These are phyloP conservation scores for Daldinia sp. DNA, from an alignment of 2,329 filamentous ascomycete species.

Conservation along the genomic window DNA sequence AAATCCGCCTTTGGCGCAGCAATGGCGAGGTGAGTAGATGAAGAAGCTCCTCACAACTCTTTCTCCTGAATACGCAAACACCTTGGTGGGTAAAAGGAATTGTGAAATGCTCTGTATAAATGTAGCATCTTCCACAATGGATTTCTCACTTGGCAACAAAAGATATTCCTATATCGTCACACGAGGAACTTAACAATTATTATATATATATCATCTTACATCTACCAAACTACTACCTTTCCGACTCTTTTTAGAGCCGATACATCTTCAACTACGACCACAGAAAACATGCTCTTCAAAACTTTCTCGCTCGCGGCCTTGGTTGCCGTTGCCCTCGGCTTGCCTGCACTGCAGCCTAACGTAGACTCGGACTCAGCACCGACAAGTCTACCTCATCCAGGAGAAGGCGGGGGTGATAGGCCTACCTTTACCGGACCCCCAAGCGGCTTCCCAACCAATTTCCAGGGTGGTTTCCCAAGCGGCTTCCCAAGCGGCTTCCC, in stretches of 20 bases:
- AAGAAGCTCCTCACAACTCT: neutral
- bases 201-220: neutral
- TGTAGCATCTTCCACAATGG: neutral
- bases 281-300: constrained; percentile 12
- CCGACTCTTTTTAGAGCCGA: neutral
- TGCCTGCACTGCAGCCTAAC: constrained; percentile 6
- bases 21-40: neutral
- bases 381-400: neutral
- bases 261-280: neutral
- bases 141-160: neutral
- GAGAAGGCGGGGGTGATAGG: too few relatives aligned
- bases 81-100: neutral
- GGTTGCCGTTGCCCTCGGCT: neutral
- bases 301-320: neutral
- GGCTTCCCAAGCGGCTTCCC: neutral
- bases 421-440: neutral
- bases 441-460: neutral
- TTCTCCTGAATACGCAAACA: neutral
- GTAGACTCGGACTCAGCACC: neutral
- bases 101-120: neutral
- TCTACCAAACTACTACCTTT: neutral
- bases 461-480: too few relatives aligned
- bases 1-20: neutral
- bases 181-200: neutral
- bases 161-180: neutral